Conservation (phyloP, 208 protist genomes). For the Wallacemonas sp. region DNA sequence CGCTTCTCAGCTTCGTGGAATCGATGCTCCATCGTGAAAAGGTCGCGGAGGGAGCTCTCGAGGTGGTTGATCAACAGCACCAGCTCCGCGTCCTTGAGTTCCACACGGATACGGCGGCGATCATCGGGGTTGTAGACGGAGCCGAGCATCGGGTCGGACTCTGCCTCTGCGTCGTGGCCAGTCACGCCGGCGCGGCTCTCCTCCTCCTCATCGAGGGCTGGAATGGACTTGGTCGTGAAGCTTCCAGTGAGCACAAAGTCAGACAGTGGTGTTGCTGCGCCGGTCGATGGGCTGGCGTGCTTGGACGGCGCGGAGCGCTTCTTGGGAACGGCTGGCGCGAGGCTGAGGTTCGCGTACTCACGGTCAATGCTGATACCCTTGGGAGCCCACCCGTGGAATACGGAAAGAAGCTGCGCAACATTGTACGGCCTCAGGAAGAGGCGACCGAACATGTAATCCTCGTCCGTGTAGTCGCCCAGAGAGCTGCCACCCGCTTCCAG, state of each 20-base stretch:
- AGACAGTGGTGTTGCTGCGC: constrained; percentile 4
- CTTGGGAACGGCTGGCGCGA: constrained; percentile 20
- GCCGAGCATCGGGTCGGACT: constrained; percentile 21
- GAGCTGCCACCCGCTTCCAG: not conserved
- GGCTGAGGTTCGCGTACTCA: constrained; percentile 45
- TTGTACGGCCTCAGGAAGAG: constrained; percentile 86
- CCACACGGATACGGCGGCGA: constrained; percentile 38
- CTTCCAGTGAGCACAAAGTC: constrained; percentile 33
- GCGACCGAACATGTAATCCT: constrained; percentile 74
- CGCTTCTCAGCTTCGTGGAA: constrained; percentile 26
- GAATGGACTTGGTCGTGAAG: constrained; percentile 41
- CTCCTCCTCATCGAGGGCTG: not conserved
- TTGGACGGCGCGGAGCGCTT: not conserved
- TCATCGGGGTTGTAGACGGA: constrained; percentile 61
- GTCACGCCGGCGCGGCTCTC: not conserved
- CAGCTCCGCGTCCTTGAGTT: constrained; percentile 55
- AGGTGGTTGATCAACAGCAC: constrained; percentile 74
- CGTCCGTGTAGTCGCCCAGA: constrained; percentile 14
- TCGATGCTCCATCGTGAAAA: constrained; percentile 78
- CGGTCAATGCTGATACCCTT: constrained; percentile 37
- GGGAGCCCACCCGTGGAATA: constrained; percentile 62
- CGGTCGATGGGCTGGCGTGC: not conserved
- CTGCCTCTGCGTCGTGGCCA: constrained; percentile 11
- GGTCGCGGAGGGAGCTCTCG: constrained; percentile 68
- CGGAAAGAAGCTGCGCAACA: constrained; percentile 80